Evolutionary conservation across 2,329 filamentous ascomycete genomes (phyloP).

Genomic region (Pseudopyricularia cyperi): DNA sequence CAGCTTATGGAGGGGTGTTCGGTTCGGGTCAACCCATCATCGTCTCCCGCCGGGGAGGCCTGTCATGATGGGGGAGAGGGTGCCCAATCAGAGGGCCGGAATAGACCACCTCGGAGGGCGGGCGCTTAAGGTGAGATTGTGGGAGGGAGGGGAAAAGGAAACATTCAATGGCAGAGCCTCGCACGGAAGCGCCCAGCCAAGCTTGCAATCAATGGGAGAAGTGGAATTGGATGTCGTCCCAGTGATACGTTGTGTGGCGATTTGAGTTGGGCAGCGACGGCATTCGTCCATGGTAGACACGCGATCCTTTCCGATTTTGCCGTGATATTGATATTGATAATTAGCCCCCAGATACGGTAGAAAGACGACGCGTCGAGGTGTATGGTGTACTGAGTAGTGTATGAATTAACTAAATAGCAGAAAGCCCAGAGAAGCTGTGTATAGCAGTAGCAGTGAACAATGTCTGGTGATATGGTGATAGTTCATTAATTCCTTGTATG

Average conservation of each 20-base stretch:
- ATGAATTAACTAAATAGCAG: no score
- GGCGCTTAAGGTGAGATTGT: not conserved
- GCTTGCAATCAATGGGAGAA: not conserved
- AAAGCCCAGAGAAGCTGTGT: no score
- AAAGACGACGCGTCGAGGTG: no score
- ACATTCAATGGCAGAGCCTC: not conserved
- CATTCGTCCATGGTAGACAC: no score
- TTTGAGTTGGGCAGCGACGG: not conserved
- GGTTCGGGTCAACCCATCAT: not conserved
- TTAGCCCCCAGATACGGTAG: not conserved
- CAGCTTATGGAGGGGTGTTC: not conserved
- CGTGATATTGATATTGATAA: not conserved
- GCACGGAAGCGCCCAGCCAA: not conserved
- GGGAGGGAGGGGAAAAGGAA: not conserved
- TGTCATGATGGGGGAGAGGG: not conserved
- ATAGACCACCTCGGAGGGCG: not conserved
- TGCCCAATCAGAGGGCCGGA: not conserved
- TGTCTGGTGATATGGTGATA: no score
- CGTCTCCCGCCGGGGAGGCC: not conserved
- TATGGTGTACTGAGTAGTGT: no score
- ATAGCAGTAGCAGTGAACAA: no score
- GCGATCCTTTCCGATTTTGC: no score
- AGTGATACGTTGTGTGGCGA: not conserved
- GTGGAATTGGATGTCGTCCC: not conserved
- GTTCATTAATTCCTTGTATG: no score